These are phyloP conservation scores for Aspergillus sclerotialis DNA, from an alignment of 2,329 filamentous ascomycete genomes.

Conservation along the genomic window DNA sequence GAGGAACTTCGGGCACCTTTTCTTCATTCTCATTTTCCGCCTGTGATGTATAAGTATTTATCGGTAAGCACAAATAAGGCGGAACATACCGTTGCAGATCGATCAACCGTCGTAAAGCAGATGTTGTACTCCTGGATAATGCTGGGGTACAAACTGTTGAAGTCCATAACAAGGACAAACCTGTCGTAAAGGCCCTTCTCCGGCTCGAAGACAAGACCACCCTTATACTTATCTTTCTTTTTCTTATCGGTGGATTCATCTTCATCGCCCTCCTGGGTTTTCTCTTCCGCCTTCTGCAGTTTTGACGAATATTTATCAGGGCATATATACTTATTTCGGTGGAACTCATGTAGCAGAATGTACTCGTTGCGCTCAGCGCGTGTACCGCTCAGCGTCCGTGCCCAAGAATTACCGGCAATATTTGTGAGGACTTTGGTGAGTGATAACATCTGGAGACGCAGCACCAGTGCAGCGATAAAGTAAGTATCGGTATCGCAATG, in stretches of 20 bases:
- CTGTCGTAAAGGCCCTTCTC: constrained; percentile 97
- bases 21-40: constrained; percentile 69
- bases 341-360: constrained; percentile 95
- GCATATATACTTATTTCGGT: constrained; percentile 95
- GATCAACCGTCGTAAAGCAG: constrained; percentile 95
- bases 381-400: constrained; percentile 88
- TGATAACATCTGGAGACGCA: constrained; percentile 85
- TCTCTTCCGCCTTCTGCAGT: constrained; percentile 66
- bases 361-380: constrained; percentile 97
- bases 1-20: constrained; percentile 78
- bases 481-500: constrained; percentile 95
- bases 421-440: constrained; percentile 94
- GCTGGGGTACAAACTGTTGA: constrained; percentile 96
- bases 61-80: not conserved
- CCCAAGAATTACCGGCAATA: constrained; percentile 96
- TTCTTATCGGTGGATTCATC: constrained; percentile 64
- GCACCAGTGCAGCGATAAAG: constrained; percentile 83
- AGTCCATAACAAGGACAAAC: constrained; percentile 98
- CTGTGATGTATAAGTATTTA: constrained; percentile 14
- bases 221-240: constrained; percentile 99
- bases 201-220: constrained; percentile 94
- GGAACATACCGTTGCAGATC: constrained; percentile 58
- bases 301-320: constrained; percentile 87
- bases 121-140: constrained; percentile 99
- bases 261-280: constrained; percentile 59